These are phyloP conservation scores for Sporobolus alterniflorus DNA, from an alignment of 202 grass and related monocot species.

Conservation along the genomic window DNA sequence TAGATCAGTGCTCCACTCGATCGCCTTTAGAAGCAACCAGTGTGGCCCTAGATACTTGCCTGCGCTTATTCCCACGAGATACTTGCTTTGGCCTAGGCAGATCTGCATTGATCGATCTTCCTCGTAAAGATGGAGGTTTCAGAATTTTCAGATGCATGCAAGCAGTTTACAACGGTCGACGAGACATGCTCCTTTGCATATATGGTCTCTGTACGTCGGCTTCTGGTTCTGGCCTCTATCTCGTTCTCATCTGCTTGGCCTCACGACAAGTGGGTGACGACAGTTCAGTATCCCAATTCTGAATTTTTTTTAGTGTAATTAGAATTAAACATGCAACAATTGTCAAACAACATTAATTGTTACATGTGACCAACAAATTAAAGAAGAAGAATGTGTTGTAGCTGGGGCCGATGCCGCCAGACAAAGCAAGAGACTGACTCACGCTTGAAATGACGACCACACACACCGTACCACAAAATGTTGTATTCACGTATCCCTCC, in stretches of 20 bases:
- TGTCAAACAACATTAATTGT: no score
- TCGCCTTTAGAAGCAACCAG: slow-evolving; percentile 48
- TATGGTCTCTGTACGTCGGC: not conserved
- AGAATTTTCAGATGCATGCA: not conserved
- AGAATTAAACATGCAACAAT: no score
- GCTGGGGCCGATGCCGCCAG: not conserved
- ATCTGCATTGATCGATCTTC: slow-evolving; percentile 31
- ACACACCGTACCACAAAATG: no score
- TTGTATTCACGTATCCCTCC: no score
- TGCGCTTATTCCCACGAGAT: slow-evolving; percentile 40
- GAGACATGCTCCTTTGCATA: not conserved
- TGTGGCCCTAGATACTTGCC: no score
- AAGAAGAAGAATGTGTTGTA: not conserved
- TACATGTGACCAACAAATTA: no score
- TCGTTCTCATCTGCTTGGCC: not conserved
- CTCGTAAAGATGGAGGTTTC: slow-evolving; percentile 34
- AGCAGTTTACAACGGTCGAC: not conserved
- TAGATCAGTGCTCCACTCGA: not conserved
- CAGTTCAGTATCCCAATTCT: not conserved
- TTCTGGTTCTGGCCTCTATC: no score
- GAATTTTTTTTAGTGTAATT: no score
- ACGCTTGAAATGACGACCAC: no score
- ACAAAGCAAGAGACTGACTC: slow-evolving; percentile 19
- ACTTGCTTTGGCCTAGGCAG: slow-evolving; percentile 19
- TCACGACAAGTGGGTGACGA: not conserved